These are phyloP conservation scores for Dioscorea cayenensis DNA, from an alignment of 116 monocot genomes.

Conservation along the genomic window DNA sequence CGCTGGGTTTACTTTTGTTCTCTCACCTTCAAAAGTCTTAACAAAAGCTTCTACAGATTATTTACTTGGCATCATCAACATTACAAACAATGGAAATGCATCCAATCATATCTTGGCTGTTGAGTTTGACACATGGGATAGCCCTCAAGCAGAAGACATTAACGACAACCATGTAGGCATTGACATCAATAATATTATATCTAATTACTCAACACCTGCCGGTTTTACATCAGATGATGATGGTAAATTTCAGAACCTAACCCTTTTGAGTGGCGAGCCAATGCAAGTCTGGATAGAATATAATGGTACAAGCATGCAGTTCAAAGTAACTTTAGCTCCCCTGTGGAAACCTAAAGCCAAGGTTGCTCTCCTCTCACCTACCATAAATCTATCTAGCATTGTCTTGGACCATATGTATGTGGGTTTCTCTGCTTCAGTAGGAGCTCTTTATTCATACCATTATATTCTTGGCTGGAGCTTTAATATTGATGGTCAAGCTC, in stretches of 20 bases:
- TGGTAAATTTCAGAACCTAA: slow-evolving; percentile 17
- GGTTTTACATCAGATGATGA: slow-evolving; percentile 1
- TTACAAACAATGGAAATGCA: slow-evolving; percentile 10
- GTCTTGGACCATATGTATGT: slow-evolving; percentile 18
- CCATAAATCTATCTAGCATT: slow-evolving; percentile 14
- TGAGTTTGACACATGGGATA: slow-evolving; percentile 27
- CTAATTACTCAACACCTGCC: slow-evolving; percentile 6
- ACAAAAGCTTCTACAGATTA: slow-evolving; percentile 5
- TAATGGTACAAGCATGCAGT: slow-evolving; percentile 4
- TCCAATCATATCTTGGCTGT: slow-evolving; percentile 29
- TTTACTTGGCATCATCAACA: slow-evolving; percentile 25
- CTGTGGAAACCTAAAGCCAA: slow-evolving; percentile 15
- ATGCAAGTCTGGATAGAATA: slow-evolving; percentile 39
- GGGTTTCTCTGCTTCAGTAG: slow-evolving; percentile 19
- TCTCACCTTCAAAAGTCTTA: slow-evolving; percentile 15
- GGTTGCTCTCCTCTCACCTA: slow-evolving; percentile 11
- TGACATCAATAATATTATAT: slow-evolving; percentile 23
- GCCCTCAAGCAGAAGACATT: slow-evolving; percentile 1
- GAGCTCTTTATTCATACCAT: slow-evolving; percentile 6
- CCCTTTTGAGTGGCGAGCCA: slow-evolving; percentile 19
- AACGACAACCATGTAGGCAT: slow-evolving; percentile 30
- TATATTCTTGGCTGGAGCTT: slow-evolving; percentile 46
- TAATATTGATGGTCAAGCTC: slow-evolving; percentile 19
- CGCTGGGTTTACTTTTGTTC: slow-evolving; percentile 22
- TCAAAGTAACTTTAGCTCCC: slow-evolving; percentile 27